Conservation (phyloP, 345 rosid genomes). For the Kandelia obovata region DNA sequence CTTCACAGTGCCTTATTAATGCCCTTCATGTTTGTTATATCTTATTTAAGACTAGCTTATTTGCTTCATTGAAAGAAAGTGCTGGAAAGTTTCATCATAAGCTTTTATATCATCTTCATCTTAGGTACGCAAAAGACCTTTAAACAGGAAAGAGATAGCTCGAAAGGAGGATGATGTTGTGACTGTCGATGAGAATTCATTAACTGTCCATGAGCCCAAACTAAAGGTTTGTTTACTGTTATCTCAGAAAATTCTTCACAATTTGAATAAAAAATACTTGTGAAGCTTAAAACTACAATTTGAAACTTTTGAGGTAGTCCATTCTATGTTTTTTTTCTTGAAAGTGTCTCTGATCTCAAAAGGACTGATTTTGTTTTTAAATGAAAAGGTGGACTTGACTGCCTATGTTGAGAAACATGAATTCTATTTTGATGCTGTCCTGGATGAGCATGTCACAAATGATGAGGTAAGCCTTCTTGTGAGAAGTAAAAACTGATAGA, state of each 20-base stretch:
- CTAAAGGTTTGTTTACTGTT: slow-evolving; percentile 64
- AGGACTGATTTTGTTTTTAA: slow-evolving; percentile 27
- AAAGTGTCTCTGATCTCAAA: slow-evolving; percentile 3
- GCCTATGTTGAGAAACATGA: slow-evolving; percentile 97
- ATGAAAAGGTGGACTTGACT: slow-evolving; percentile 94
- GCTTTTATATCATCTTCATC: slow-evolving; percentile 8
- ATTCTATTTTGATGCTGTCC: slow-evolving; percentile 97
- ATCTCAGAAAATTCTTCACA: neutral
- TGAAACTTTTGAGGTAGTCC: neutral
- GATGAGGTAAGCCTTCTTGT: slow-evolving; percentile 57
- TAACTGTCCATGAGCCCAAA: slow-evolving; percentile 90
- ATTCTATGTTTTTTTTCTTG: neutral
- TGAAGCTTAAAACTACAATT: slow-evolving; percentile 6
- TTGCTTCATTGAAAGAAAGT: neutral
- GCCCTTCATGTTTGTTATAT: neutral
- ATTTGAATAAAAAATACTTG: neutral
- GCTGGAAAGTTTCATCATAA: slow-evolving; percentile 2
- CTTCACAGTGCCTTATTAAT: neutral
- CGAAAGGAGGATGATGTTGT: slow-evolving; percentile 95
- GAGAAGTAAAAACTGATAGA: neutral
- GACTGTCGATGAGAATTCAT: slow-evolving; percentile 58
- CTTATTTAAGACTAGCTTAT: neutral
- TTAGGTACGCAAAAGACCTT: slow-evolving; percentile 93
- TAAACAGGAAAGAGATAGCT: slow-evolving; percentile 83
- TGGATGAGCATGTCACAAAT: slow-evolving; percentile 74